Conservation (phyloP, 345 rosid species). For the Euclidium syriacum region DNA sequence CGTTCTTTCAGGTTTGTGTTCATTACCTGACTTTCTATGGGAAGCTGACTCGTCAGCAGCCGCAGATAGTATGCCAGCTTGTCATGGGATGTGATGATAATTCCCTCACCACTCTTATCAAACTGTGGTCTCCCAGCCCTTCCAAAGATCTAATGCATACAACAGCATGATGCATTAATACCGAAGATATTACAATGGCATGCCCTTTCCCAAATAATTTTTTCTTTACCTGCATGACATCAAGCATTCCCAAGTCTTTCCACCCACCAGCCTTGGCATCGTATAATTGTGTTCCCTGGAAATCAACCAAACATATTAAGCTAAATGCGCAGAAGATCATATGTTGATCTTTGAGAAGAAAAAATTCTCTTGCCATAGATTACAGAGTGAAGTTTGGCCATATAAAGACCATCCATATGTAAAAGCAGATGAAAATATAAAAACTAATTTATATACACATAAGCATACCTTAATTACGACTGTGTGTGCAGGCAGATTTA, state of each 20-base stretch:
- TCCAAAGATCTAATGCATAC: slow-evolving; percentile 72
- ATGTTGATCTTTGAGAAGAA: slow-evolving; percentile 8
- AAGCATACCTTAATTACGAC: slow-evolving; percentile 89
- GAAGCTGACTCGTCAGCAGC: slow-evolving; percentile 91
- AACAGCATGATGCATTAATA: slow-evolving; percentile 5
- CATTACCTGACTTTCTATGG: slow-evolving; percentile 95
- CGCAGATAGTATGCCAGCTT: slow-evolving; percentile 89
- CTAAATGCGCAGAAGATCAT: neutral
- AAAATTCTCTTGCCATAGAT: slow-evolving; percentile 4
- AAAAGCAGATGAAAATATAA: slow-evolving; percentile 4
- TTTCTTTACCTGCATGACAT: slow-evolving; percentile 84
- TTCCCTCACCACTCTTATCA: slow-evolving; percentile 98
- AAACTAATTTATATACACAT: neutral
- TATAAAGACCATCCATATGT: neutral
- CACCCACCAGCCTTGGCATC: slow-evolving; percentile 99
- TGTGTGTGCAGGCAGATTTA: slow-evolving; percentile 95
- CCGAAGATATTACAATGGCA: neutral
- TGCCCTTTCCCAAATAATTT: neutral
- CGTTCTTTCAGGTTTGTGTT: slow-evolving; percentile 5
- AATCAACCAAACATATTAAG: slow-evolving; percentile 22
- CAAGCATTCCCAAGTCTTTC: slow-evolving; percentile 98
- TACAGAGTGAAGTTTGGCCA: slow-evolving; percentile 1
- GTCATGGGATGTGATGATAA: slow-evolving; percentile 94
- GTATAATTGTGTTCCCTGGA: slow-evolving; percentile 91
- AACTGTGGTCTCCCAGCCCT: slow-evolving; percentile 99